Evolutionary conservation across 208 protist genomes (phyloP).

Genomic region (Perkinsela sp.): DNA sequence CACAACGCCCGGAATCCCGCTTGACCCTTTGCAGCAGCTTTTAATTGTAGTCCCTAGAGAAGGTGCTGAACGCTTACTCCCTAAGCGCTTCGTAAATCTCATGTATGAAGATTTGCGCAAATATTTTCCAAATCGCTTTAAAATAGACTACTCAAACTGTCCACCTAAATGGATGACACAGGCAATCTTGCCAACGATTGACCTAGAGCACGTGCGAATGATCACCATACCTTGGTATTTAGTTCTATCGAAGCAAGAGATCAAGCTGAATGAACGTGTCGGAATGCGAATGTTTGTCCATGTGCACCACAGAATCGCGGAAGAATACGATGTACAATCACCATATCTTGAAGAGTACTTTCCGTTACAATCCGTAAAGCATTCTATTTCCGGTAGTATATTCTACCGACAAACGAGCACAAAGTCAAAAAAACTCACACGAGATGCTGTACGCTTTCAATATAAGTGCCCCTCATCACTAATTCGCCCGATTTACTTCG

Average conservation of each 20-base stretch:
- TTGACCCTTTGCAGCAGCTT: conserved; percentile 78
- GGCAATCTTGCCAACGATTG: background rate
- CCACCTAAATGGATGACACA: background rate
- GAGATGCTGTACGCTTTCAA: background rate
- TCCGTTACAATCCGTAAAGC: background rate
- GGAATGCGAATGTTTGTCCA: background rate
- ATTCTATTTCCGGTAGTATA: background rate
- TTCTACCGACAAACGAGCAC: background rate
- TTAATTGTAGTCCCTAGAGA: conserved; percentile 80
- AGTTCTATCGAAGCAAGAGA: background rate
- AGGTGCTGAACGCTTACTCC: conserved; percentile 36
- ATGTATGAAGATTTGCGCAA: background rate
- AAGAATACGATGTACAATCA: background rate
- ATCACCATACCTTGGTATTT: background rate
- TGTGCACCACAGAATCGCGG: background rate
- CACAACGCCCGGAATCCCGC: conserved; percentile 17
- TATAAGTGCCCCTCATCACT: background rate
- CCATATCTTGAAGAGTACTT: no score
- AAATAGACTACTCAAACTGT: conserved; percentile 20
- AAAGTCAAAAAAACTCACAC: background rate
- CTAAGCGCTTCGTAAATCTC: background rate
- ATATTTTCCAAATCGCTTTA: conserved; percentile 5
- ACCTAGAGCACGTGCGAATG: background rate
- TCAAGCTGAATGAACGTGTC: background rate
- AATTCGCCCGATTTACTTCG: background rate